phyloP scores from a whole-genome alignment of 305 asterid genomes.

The Ajuga reptans region DNA sequence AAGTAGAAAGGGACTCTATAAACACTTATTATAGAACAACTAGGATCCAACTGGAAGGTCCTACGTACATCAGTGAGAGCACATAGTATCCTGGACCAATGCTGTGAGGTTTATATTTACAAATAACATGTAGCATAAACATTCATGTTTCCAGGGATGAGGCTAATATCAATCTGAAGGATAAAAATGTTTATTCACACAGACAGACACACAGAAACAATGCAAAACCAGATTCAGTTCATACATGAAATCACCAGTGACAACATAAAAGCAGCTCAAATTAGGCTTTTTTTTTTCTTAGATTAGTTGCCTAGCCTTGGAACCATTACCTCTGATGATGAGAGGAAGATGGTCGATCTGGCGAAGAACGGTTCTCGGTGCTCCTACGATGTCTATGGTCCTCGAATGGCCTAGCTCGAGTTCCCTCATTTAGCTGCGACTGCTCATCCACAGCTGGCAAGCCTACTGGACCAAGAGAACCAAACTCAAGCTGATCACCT shows the following conservation, averaged over 20 bases:
- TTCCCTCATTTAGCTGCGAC: constrained; percentile 51
- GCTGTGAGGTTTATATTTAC: background rate
- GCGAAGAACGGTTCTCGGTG: constrained; percentile 55
- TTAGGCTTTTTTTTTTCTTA: background rate
- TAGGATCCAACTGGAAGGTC: background rate
- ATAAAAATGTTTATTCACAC: background rate
- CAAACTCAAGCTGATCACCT: constrained; percentile 86
- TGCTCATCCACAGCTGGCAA: constrained; percentile 54
- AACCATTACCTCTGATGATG: constrained; percentile 59
- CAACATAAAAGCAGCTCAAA: background rate
- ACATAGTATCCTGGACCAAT: background rate
- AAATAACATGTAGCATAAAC: background rate
- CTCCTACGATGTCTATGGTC: constrained; percentile 57
- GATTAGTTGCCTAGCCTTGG: background rate
- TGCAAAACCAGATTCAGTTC: background rate
- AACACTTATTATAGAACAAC: background rate
- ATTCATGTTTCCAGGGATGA: background rate
- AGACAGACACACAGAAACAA: background rate
- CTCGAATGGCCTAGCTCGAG: constrained; percentile 45
- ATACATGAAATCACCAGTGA: constrained; percentile 1
- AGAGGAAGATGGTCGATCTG: constrained; percentile 89
- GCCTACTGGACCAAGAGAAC: constrained; percentile 68
- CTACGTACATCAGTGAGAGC: background rate
- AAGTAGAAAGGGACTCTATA: too few species aligned
- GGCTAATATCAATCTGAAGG: background rate